phyloP scores from a whole-genome alignment of 1,139 yeast genomes.

The Casaregolazyma suthepensis region DNA sequence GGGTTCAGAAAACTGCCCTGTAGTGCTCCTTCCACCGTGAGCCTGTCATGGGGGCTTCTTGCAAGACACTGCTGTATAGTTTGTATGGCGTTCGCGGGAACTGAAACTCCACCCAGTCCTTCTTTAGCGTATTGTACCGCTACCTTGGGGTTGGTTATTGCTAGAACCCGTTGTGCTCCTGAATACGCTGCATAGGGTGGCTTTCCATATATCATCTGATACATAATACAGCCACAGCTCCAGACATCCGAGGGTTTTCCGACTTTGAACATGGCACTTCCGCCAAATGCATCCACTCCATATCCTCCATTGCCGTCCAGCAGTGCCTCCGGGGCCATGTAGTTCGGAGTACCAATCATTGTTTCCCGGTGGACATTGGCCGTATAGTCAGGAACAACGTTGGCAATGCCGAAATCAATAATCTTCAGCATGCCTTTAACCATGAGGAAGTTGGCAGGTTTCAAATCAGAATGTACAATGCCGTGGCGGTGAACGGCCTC shows the following conservation, averaged over 20 bases:
- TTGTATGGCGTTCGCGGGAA: slow-evolving; percentile 66
- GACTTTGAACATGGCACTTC: slow-evolving; percentile 50
- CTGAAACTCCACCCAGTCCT: slow-evolving; percentile 57
- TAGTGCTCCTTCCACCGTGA: slow-evolving; percentile 60
- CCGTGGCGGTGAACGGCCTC: slow-evolving; percentile 82
- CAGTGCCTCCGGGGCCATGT: slow-evolving; percentile 97
- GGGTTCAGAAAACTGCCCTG: slow-evolving; percentile 65
- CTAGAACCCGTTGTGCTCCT: slow-evolving; percentile 74
- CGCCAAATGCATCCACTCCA: slow-evolving; percentile 17
- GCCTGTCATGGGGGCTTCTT: slow-evolving; percentile 65
- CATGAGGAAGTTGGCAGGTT: slow-evolving; percentile 90
- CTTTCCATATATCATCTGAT: slow-evolving; percentile 90
- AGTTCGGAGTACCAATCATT: slow-evolving; percentile 93
- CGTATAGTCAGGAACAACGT: slow-evolving; percentile 90
- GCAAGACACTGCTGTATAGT: slow-evolving; percentile 66
- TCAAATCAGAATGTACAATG: slow-evolving; percentile 89
- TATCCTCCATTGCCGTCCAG: slow-evolving; percentile 47
- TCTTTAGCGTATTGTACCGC: slow-evolving; percentile 60
- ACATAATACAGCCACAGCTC: slow-evolving; percentile 96
- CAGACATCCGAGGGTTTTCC: slow-evolving; percentile 96
- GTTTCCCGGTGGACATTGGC: slow-evolving; percentile 83
- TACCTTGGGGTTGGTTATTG: slow-evolving; percentile 84
- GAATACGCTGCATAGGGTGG: slow-evolving; percentile 84
- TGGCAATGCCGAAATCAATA: slow-evolving; percentile 94
- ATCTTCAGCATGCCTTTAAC: slow-evolving; percentile 81